These are phyloP conservation scores for Brassica juncea DNA, from an alignment of 345 rosid genomes.

Conservation along the genomic window DNA sequence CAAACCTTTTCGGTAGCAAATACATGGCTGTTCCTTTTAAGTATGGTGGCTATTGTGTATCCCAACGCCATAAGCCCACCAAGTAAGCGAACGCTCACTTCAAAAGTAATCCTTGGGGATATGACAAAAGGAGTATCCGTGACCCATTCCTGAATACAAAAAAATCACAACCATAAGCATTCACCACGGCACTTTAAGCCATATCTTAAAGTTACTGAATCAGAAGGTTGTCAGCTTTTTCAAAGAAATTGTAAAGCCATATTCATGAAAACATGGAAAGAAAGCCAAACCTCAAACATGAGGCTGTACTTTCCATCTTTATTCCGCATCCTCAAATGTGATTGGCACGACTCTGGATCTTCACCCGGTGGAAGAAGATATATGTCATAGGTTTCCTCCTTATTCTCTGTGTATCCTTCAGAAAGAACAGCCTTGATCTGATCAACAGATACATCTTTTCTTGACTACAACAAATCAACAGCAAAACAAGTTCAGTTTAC, in stretches of 20 bases:
- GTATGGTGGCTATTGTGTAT: slow-evolving; percentile 94
- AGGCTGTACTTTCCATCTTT: slow-evolving; percentile 98
- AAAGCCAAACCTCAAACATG: slow-evolving; percentile 90
- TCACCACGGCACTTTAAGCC: slow-evolving; percentile 5
- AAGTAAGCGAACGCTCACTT: slow-evolving; percentile 96
- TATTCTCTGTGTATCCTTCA: slow-evolving; percentile 65
- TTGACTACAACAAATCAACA: slow-evolving; percentile 63
- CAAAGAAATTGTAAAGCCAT: background rate
- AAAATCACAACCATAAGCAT: slow-evolving; percentile 17
- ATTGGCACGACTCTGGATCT: slow-evolving; percentile 96
- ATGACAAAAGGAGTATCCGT: slow-evolving; percentile 94
- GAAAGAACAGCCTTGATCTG: slow-evolving; percentile 68
- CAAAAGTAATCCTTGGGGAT: slow-evolving; percentile 98
- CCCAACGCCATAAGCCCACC: slow-evolving; percentile 99
- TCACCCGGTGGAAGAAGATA: slow-evolving; percentile 99
- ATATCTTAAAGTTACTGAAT: background rate
- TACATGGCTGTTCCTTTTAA: slow-evolving; percentile 90
- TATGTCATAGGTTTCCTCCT: slow-evolving; percentile 92
- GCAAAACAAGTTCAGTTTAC: slow-evolving; percentile 1
- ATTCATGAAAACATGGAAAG: slow-evolving; percentile 1
- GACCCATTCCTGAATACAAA: slow-evolving; percentile 81
- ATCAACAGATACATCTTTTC: slow-evolving; percentile 61
- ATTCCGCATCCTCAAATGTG: slow-evolving; percentile 95
- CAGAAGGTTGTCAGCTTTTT: background rate
- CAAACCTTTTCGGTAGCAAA: slow-evolving; percentile 74